Conservation (phyloP, 169 alveolate genomes). For the Babesia caballi region DNA sequence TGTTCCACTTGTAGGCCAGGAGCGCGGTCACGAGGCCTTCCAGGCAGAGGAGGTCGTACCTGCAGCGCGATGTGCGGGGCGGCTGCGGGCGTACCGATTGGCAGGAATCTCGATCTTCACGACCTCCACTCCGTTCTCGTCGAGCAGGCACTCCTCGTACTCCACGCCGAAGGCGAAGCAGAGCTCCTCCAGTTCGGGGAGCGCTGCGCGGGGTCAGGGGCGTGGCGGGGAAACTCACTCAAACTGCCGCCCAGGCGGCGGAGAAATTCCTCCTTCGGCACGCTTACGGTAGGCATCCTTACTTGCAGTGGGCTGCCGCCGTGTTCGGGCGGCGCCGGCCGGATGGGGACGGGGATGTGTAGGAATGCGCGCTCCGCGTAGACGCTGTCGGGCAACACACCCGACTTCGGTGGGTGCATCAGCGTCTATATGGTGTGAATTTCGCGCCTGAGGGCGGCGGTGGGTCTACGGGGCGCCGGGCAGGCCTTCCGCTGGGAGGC, state of each 20-base stretch:
- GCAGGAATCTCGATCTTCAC: constrained; percentile 74
- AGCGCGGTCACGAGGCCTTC: constrained; percentile 80
- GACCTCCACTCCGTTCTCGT: constrained; percentile 74
- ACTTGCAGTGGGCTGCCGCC: neutral
- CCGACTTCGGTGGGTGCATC: neutral
- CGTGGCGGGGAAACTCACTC: neutral
- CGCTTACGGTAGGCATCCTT: constrained; percentile 58
- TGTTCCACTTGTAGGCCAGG: constrained; percentile 65
- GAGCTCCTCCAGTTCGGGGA: constrained; percentile 87
- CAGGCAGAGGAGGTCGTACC: constrained; percentile 73
- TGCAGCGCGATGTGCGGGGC: neutral
- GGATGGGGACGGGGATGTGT: constrained; percentile 4
- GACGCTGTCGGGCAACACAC: neutral
- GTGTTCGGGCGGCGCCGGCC: neutral
- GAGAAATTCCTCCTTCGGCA: constrained; percentile 44
- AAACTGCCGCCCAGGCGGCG: constrained; percentile 46
- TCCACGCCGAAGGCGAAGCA: constrained; percentile 97
- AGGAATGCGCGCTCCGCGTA: neutral
- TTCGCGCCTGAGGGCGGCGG: too few species aligned
- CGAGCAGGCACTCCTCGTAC: constrained; percentile 87
- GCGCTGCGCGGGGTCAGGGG: constrained; percentile 59
- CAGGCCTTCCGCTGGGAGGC: too few species aligned
- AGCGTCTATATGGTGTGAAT: too few species aligned
- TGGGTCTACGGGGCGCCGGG: too few species aligned
- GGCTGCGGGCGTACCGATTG: constrained; percentile 14